Percentiles rank a stretch among this genome's conserved stretches.
Evolutionary conservation across 768 basidiomycete genomes (phyloP).

Genomic region (Naganishia antarctica): DNA sequence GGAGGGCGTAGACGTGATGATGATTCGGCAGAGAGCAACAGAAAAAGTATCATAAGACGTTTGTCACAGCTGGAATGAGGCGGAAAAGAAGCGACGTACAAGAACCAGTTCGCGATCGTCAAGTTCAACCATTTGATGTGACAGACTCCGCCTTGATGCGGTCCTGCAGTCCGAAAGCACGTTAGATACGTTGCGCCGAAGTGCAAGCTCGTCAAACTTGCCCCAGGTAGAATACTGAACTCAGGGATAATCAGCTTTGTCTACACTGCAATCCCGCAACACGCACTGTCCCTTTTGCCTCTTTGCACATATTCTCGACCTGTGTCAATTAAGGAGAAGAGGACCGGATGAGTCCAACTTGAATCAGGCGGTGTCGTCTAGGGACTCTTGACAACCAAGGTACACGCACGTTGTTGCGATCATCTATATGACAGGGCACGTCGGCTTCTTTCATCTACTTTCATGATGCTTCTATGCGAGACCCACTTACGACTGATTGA

Average conservation of each 20-base stretch:
- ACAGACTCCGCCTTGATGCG: conserved; percentile 30
- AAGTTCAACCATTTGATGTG: conserved; percentile 27
- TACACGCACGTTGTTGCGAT: conserved; percentile 13
- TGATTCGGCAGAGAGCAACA: background rate
- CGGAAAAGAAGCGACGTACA: conserved; percentile 21
- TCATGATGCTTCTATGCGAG: too few species aligned
- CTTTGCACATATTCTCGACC: conserved; percentile 15
- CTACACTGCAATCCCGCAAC: too few species aligned
- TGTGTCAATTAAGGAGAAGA: too few species aligned
- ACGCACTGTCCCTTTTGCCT: conserved; percentile 3
- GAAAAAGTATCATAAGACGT: too few species aligned
- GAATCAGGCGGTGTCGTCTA: too few species aligned
- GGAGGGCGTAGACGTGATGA: background rate
- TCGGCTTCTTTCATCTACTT: background rate
- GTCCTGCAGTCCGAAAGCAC: background rate
- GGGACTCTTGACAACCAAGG: too few species aligned
- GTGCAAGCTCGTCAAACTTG: background rate
- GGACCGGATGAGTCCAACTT: too few species aligned
- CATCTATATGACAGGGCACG: background rate
- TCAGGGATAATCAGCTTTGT: background rate
- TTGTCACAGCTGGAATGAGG: too few species aligned
- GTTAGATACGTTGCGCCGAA: background rate
- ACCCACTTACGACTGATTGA: conserved; percentile 15
- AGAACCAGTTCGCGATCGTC: conserved; percentile 33
- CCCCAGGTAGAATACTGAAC: conserved; percentile 15